Evolutionary conservation across 352 stramenopile species (phyloP), one percentile per base, ranked within the genome.

Genomic region (Phytopythium helicoides): DNA sequence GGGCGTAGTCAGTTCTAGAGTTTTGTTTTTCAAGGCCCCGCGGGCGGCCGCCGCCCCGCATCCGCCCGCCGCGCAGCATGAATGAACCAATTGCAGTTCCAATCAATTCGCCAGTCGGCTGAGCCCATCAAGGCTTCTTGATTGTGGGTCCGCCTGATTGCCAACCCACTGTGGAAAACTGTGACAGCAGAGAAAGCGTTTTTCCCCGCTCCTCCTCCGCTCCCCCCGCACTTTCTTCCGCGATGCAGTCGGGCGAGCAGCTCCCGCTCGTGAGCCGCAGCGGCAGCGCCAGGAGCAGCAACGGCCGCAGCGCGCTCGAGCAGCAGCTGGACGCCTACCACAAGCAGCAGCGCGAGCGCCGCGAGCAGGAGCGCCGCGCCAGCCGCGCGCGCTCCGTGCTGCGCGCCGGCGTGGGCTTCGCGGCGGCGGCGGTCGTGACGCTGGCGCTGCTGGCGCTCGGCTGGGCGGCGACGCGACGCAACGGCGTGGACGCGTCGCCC

Each of bases 371-470:
- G 36, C 62, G 40, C 31, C 62, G 49, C 26, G 9, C 58, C 6
- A 54, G 45, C 31, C 66, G 66, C 34, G 51, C 23, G 19, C 66
- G 62, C 35, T 64, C 42, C 25, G 53, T 77, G 6, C 61, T 71
- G 1, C 76, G 76, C 54, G 64, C 64, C 31, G 64, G 50, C 16
- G 50, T 81, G 31, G 63, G 59, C 4, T 63, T 84, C 33, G 31
- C 66, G 19, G 51, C 74, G 1, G 67, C 62, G 12, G 46, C 61
- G 4, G 40, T 83, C 18, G 37, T 78, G 44, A 62, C 69, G 6
- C 21, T 74, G 1, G 61, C 69, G 23, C 64, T 73, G 8, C 26
- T 76, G 31, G 63, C 63, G 23, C 59, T 80, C 8, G 78, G 61
- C 19, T 71, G 61, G 64, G 66, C 71, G 22, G 52, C 56, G 16